phyloP scores from a whole-genome alignment of 1,284 basidiomycete genomes.

The Polyporus tsugae region DNA sequence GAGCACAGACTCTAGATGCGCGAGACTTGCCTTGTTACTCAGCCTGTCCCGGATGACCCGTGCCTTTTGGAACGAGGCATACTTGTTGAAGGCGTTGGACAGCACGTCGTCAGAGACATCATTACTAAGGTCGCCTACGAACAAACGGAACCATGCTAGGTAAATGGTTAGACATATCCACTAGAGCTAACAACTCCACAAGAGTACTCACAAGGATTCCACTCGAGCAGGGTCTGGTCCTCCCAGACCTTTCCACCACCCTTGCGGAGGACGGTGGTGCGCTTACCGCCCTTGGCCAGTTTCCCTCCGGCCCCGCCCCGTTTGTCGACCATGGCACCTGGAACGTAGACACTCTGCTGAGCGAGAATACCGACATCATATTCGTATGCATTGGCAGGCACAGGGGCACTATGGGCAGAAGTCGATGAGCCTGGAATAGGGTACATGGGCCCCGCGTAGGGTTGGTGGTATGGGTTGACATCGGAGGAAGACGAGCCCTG shows the following conservation, averaged over 20 bases:
- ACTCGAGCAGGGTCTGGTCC: constrained; percentile 95
- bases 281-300: constrained; percentile 88
- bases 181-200: constrained; percentile 7
- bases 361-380: constrained; percentile 89
- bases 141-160: constrained; percentile 95
- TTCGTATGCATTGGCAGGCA: constrained; percentile 89
- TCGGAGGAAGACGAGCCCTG: constrained; percentile 47
- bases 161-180: constrained; percentile 4
- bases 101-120: constrained; percentile 97
- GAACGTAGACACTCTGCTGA: constrained; percentile 89
- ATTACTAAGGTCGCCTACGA: constrained; percentile 98
- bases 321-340: constrained; percentile 87
- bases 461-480: constrained; percentile 80
- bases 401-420: constrained; percentile 77
- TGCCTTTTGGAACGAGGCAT: constrained; percentile 92
- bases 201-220: constrained; percentile 88
- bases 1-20: constrained; percentile 7
- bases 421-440: constrained; percentile 66
- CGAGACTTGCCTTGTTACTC: constrained; percentile 77
- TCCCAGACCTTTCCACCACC: constrained; percentile 98
- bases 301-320: constrained; percentile 85
- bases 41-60: constrained; percentile 93
- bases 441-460: constrained; percentile 78
- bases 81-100: constrained; percentile 92
- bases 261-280: constrained; percentile 94